A percentile compares a stretch with the other conserved stretches of the same genome.
phyloP scores from a whole-genome alignment of 192 early-diverging fungal genomes.

The Entomortierella lignicola region DNA sequence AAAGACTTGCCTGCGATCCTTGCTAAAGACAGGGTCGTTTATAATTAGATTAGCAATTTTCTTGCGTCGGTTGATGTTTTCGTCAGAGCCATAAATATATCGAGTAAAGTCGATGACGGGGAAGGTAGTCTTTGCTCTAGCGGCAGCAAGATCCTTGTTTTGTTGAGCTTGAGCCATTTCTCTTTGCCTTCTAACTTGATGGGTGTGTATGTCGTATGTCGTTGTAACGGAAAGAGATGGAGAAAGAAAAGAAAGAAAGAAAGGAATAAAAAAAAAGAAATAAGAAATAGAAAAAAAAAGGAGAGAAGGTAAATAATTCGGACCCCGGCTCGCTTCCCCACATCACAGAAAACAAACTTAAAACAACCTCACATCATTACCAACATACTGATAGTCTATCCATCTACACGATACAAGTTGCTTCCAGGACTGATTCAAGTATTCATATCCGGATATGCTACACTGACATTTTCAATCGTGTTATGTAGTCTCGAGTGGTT shows the following conservation, averaged over 20 bases:
- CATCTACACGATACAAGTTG: no score
- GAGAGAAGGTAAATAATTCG: no score
- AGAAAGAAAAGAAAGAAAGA: constrained; percentile 6
- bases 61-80: constrained; percentile 21
- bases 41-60: constrained; percentile 26
- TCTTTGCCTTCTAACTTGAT: background rate
- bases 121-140: constrained; percentile 38
- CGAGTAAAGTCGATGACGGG: constrained; percentile 40
- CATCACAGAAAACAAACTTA: no score
- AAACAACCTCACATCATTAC: no score
- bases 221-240: constrained; percentile 1
- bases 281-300: no score
- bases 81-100: constrained; percentile 50
- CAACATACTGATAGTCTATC: no score
- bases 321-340: no score
- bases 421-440: no score
- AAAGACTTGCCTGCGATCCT: constrained; percentile 19
- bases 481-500: no score
- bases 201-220: background rate
- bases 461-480: no score
- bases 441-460: no score
- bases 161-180: constrained; percentile 32
- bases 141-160: constrained; percentile 42
- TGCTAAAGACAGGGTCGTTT: constrained; percentile 45
- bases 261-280: background rate